Conservation (phyloP, 1,284 basidiomycete species). For the Exobasidium cylindrosporum region DNA sequence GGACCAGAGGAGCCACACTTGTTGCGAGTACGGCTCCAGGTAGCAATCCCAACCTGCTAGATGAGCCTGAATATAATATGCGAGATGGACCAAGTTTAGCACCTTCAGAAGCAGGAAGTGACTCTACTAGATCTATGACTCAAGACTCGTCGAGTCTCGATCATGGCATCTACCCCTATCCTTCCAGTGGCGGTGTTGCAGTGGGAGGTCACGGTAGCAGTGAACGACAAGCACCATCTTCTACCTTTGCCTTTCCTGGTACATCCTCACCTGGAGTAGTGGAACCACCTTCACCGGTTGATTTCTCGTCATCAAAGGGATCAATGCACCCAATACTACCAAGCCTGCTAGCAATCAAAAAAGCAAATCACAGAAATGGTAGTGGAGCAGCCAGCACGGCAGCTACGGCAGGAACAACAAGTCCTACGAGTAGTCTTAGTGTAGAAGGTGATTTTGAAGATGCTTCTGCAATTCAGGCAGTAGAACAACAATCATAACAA, state of each 20-base stretch:
- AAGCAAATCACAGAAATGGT: conserved; percentile 20
- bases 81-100: conserved; percentile 19
- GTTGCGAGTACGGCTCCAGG: background rate
- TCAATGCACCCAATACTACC: conserved; percentile 18
- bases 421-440: conserved; percentile 19
- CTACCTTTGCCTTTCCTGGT: background rate
- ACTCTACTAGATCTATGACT: conserved; percentile 15
- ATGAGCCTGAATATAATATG: background rate
- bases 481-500: too few species aligned
- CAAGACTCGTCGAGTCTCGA: conserved; percentile 1
- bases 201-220: background rate
- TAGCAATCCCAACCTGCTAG: conserved; percentile 13
- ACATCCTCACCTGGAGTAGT: background rate
- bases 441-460: conserved; percentile 10
- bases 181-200: conserved; percentile 21
- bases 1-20: background rate
- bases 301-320: conserved; percentile 16
- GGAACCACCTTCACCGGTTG: conserved; percentile 17
- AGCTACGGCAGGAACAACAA: conserved; percentile 36
- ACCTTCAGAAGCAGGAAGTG: conserved; percentile 43
- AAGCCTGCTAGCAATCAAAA: conserved; percentile 27
- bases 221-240: background rate
- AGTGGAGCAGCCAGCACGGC: conserved; percentile 44
- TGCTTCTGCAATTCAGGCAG: too few species aligned
- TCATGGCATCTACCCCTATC: conserved; percentile 15